phyloP scores from a whole-genome alignment of 306 rosid species.

The Quercus glauca region DNA sequence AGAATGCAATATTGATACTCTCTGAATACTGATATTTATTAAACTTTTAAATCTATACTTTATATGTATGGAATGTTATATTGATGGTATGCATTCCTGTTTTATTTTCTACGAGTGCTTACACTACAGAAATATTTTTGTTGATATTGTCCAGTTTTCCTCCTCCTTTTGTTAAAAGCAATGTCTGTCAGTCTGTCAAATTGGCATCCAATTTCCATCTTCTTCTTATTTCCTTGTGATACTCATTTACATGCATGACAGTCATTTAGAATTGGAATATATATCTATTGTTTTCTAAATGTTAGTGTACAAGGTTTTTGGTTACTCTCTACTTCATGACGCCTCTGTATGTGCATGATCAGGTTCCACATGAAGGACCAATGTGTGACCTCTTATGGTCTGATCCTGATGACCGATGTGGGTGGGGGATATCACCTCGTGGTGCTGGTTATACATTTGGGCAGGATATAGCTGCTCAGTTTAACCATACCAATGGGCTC shows the following conservation, averaged over 20 bases:
- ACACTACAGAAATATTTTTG: background rate
- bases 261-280: too few relatives aligned
- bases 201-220: background rate
- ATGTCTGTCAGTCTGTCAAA: background rate
- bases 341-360: slow-evolving; percentile 15
- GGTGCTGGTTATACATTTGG: slow-evolving; percentile 99
- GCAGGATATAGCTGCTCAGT: slow-evolving; percentile 94
- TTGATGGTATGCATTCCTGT: slow-evolving; percentile 2
- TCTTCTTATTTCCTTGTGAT: background rate
- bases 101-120: background rate
- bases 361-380: slow-evolving; percentile 99
- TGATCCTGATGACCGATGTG: slow-evolving; percentile 99
- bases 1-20: background rate
- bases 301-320: slow-evolving; percentile 4
- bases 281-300: background rate
- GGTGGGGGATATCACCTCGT: slow-evolving; percentile 99
- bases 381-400: slow-evolving; percentile 99
- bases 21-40: slow-evolving; percentile 2
- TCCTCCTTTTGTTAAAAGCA: background rate
- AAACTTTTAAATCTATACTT: background rate
- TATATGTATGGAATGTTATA: slow-evolving; percentile 1
- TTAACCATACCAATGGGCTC: slow-evolving; percentile 93
- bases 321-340: background rate
- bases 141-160: slow-evolving; percentile 5
- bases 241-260: background rate